Evolutionary conservation across 768 basidiomycete species (phyloP).

Genomic region (Daedaleopsis nitida): DNA sequence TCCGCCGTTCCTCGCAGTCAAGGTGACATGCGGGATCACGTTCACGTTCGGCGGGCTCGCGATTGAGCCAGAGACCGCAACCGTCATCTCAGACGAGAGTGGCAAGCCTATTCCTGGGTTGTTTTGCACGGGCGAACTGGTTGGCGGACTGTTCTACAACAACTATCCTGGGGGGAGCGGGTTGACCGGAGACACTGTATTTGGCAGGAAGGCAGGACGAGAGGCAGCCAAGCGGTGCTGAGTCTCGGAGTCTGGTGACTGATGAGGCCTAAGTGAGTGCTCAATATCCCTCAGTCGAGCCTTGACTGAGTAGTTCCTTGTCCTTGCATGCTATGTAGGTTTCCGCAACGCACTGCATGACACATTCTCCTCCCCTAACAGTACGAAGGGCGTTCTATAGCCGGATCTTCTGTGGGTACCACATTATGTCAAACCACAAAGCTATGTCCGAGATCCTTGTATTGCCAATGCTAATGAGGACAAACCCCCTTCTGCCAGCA

Average conservation of each 20-base stretch:
- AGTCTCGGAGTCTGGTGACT: background rate
- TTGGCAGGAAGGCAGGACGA: constrained; percentile 58
- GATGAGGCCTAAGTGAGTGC: background rate
- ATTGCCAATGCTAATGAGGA: too few species aligned
- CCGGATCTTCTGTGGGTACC: too few species aligned
- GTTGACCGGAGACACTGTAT: constrained; percentile 64
- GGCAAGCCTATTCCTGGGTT: constrained; percentile 51
- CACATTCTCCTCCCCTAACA: too few species aligned
- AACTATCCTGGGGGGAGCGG: constrained; percentile 77
- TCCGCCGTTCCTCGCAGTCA: constrained; percentile 63
- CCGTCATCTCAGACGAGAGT: constrained; percentile 46
- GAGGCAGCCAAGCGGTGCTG: constrained; percentile 39
- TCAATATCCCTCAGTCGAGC: background rate
- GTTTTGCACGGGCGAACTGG: constrained; percentile 71
- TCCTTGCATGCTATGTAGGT: too few species aligned
- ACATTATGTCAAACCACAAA: too few species aligned
- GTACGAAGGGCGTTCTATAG: too few species aligned
- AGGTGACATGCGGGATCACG: constrained; percentile 69
- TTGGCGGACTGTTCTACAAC: constrained; percentile 60
- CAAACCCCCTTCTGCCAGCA: too few species aligned
- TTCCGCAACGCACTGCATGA: too few species aligned
- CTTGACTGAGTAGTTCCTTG: too few species aligned
- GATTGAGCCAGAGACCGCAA: constrained; percentile 56
- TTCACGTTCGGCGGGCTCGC: constrained; percentile 74
- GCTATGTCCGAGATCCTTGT: too few species aligned